A percentile compares a stretch with the other conserved stretches of the same genome.
phyloP scores from a whole-genome alignment of 306 rosid species.

The Rosa persica region DNA sequence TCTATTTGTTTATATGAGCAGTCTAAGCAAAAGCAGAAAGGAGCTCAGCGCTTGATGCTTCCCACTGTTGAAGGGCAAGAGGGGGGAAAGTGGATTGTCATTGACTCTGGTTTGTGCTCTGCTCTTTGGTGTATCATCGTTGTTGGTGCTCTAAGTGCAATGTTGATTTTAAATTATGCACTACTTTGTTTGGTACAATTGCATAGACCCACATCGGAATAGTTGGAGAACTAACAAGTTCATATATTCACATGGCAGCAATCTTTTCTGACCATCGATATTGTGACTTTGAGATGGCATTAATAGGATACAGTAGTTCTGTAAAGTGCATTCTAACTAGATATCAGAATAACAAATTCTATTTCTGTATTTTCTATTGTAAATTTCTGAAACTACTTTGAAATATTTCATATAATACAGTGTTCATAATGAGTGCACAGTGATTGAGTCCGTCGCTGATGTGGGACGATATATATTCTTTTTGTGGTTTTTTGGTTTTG shows the following conservation, averaged over 20 bases:
- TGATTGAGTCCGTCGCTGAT: neutral
- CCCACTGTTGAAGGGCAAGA: slow-evolving; percentile 88
- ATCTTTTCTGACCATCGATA: neutral
- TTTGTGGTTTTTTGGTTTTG: slow-evolving; percentile 7
- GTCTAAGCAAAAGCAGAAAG: slow-evolving; percentile 94
- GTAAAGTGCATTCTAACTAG: neutral
- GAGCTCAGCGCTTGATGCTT: slow-evolving; percentile 54
- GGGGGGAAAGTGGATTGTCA: slow-evolving; percentile 90
- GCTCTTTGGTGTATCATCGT: slow-evolving; percentile 4
- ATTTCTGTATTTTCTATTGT: neutral
- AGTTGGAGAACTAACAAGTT: neutral
- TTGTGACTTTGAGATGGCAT: neutral
- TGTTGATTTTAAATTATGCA: neutral
- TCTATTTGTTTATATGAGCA: slow-evolving; percentile 17
- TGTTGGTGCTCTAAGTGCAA: neutral
- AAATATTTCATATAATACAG: neutral
- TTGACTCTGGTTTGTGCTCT: slow-evolving; percentile 72
- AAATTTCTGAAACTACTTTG: neutral
- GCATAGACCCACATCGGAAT: neutral
- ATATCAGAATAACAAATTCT: neutral
- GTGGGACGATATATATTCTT: slow-evolving; percentile 3
- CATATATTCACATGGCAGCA: neutral
- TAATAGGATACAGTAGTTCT: neutral
- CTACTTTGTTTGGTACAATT: neutral
- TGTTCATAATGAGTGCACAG: neutral